Conservation (phyloP, 2,329 filamentous ascomycete genomes). For the Sporothrix brasiliensis region DNA sequence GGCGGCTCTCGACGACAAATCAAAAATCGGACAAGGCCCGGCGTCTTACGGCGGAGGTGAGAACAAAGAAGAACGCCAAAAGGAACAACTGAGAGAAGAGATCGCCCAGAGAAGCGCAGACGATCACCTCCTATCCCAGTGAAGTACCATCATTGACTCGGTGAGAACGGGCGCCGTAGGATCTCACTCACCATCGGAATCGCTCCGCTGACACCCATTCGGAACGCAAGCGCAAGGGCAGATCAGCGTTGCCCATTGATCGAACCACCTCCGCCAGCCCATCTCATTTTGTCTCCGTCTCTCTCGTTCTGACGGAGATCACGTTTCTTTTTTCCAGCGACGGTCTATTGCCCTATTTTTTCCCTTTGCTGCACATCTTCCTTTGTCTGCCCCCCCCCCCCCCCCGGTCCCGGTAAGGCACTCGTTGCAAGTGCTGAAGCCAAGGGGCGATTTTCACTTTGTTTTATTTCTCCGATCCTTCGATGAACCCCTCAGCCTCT, state of each 20-base stretch:
- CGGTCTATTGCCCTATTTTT: neutral
- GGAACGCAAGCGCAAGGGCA: neutral
- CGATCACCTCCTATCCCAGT: conserved; percentile 3
- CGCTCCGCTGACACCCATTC: neutral
- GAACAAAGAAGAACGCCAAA: conserved; percentile 11
- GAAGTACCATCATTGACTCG: conserved; percentile 4
- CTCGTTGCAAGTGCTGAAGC: neutral
- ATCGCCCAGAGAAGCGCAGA: neutral
- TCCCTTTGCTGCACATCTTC: neutral
- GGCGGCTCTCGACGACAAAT: neutral
- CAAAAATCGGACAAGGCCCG: neutral
- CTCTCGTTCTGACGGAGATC: neutral
- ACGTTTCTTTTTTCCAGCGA: neutral
- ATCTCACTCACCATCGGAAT: conserved; percentile 1
- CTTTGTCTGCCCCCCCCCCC: neutral
- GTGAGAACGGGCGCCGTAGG: neutral
- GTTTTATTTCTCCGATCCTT: conserved; percentile 3
- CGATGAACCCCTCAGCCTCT: neutral
- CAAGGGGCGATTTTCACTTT: neutral
- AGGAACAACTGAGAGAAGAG: neutral
- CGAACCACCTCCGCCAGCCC: neutral
- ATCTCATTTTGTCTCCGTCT: neutral
- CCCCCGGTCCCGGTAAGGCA: no score
- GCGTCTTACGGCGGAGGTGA: neutral
- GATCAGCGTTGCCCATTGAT: neutral